Evolutionary conservation across 352 stramenopile genomes (phyloP), one percentile per base, ranked within the genome.

Genomic region (Globisporangium barbulae): DNA sequence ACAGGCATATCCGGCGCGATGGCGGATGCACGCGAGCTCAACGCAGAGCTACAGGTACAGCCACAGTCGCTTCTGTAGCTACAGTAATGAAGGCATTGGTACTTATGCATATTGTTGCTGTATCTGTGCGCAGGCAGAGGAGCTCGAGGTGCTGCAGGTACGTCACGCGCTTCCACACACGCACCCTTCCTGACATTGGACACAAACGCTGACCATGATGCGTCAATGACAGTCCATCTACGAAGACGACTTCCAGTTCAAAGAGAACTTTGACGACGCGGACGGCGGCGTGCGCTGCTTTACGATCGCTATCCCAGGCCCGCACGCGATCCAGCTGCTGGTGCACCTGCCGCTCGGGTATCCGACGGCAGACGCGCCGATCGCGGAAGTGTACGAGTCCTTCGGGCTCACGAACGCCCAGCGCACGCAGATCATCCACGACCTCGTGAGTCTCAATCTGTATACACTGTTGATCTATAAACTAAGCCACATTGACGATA

Each of bases 321-420:
- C 73, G 33, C 81, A 91, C 58, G 74, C 75, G 49, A 86, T 95
- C 45, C 74, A 82, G 55, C 67, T 95, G 25, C 59, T 90, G 19
- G 72, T 96, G 6, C 81, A 96, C 45, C 53, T 96, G 33, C 87
- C 87, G 30, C 54, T 79, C 21, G 78, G 73, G 53, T 96, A 96
- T 37, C 87, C 87, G 39, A 86, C 78, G 25, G 70, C 61, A 0
- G 85, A 94, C 48, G 67, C 85, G 13, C 87, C 87, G 7, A 71
- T 96, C 56, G 85, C 83, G 25, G 74, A 91, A 70, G 76, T 96
- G 0, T 88, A 91, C 70, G 85, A 96, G 55, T 93, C 83, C 2
- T 89, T 92, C 19, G 87, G 87, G 6, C 74, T 94, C 22, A 91
- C 81, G 31, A 88, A 91, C 31, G 58, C 67, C 19, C 77, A 94